Percentiles rank a stretch among this genome's conserved stretches.
Conservation (phyloP, 257 asterid genomes). For the Plantago elongata region DNA sequence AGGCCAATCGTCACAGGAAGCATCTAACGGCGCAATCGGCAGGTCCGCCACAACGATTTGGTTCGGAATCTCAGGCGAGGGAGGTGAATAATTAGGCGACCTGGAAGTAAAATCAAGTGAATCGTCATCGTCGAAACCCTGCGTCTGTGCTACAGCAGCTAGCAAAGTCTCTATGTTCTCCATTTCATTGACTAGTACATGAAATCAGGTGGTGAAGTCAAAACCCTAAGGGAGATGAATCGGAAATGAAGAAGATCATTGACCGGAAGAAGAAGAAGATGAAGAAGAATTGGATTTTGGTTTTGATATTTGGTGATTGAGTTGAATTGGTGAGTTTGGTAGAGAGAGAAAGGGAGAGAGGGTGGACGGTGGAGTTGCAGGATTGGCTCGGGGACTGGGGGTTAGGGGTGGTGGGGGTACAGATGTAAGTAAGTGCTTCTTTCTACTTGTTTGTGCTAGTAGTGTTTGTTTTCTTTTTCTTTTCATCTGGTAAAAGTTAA, state of each 20-base stretch:
- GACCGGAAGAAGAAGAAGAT: background rate
- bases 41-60: constrained; percentile 24
- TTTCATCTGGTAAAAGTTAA: too few relatives aligned
- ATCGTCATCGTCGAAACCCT: constrained; percentile 45
- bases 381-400: too few relatives aligned
- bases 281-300: background rate
- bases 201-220: background rate
- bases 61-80: constrained; percentile 24
- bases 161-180: constrained; percentile 50
- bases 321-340: too few relatives aligned
- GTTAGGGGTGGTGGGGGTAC: too few relatives aligned
- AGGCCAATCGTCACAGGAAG: constrained; percentile 22
- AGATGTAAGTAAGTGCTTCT: too few relatives aligned
- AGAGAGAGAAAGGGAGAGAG: too few relatives aligned
- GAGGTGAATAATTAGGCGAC: too few relatives aligned
- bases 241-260: constrained; percentile 6
- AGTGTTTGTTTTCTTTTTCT: too few relatives aligned
- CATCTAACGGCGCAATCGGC: constrained; percentile 22
- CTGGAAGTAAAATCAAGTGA: constrained; percentile 2
- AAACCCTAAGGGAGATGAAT: constrained; percentile 13
- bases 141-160: constrained; percentile 63
- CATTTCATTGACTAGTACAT: constrained; percentile 13
- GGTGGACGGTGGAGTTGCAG: too few relatives aligned
- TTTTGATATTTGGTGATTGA: too few relatives aligned
- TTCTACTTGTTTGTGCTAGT: too few relatives aligned